phyloP scores from a whole-genome alignment of 148 eudicot species.

The Pharnaceum exiguum region DNA sequence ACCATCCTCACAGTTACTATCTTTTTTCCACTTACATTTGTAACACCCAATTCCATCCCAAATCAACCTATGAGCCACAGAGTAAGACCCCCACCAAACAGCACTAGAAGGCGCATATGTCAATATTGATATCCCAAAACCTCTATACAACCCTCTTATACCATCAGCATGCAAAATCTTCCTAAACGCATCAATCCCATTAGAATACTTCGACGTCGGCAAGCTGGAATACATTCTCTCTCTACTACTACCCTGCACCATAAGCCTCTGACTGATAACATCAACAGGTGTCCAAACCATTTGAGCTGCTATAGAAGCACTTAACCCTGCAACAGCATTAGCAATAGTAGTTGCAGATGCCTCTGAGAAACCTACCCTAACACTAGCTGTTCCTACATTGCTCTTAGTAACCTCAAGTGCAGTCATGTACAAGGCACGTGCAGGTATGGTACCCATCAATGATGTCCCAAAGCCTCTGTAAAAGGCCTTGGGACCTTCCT shows the following conservation, averaged over 20 bases:
- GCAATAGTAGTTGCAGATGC: constrained; percentile 51
- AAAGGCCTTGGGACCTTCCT: constrained; percentile 58
- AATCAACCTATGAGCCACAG: constrained; percentile 45
- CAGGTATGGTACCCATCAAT: constrained; percentile 78
- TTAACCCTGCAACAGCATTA: constrained; percentile 66
- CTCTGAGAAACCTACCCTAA: constrained; percentile 49
- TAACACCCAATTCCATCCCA: constrained; percentile 58
- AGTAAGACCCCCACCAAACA: constrained; percentile 71
- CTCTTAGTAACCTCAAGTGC: constrained; percentile 81
- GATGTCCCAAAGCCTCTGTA: constrained; percentile 82
- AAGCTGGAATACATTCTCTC: constrained; percentile 16
- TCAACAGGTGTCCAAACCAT: constrained; percentile 96
- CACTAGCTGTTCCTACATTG: constrained; percentile 42
- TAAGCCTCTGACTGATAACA: constrained; percentile 85
- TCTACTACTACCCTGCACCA: constrained; percentile 56
- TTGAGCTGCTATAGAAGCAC: constrained; percentile 83
- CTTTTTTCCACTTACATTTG: constrained; percentile 44
- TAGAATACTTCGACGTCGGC: constrained; percentile 11
- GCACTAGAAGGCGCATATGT: constrained; percentile 72
- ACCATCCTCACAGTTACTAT: constrained; percentile 21
- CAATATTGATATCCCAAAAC: constrained; percentile 69
- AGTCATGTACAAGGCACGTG: constrained; percentile 76
- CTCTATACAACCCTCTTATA: constrained; percentile 55
- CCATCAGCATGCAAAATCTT: constrained; percentile 67
- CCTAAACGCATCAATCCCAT: constrained; percentile 76